Evolutionary conservation across 495 filamentous ascomycete genomes (phyloP).

Genomic region (Penicillium flavigenum): DNA sequence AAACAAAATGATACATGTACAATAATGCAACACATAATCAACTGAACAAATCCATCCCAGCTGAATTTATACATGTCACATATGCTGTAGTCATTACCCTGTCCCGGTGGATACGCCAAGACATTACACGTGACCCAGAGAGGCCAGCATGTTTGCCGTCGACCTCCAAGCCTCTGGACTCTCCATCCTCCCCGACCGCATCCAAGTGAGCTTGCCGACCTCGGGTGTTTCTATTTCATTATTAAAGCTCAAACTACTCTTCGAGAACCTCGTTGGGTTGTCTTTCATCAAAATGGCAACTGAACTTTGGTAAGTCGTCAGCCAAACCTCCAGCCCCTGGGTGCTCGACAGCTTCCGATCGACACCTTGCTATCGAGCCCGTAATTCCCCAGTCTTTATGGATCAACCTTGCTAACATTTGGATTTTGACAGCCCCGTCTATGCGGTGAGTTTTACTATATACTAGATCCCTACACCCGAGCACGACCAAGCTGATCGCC

Average conservation of each 20-base stretch:
- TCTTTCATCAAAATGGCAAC: constrained; percentile 54
- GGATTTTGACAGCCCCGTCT: constrained; percentile 73
- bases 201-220: constrained; percentile 26
- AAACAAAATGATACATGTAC: not conserved
- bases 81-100: constrained; percentile 1
- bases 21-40: constrained; percentile 11
- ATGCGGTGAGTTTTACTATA: constrained; percentile 78
- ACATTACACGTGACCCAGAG: constrained; percentile 30
- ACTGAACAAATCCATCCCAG: not conserved
- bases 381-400: constrained; percentile 14
- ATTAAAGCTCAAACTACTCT: constrained; percentile 18
- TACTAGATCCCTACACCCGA: constrained; percentile 6
- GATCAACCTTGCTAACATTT: constrained; percentile 41
- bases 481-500: constrained; percentile 12
- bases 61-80: constrained; percentile 6
- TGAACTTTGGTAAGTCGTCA: constrained; percentile 63
- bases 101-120: constrained; percentile 33
- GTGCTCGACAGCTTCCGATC: constrained; percentile 26
- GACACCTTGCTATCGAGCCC: constrained; percentile 26
- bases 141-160: constrained; percentile 45
- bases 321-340: constrained; percentile 35
- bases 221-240: constrained; percentile 24
- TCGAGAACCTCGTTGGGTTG: constrained; percentile 16
- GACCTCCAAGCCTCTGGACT: constrained; percentile 39
- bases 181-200: constrained; percentile 34